Evolutionary conservation across 2,329 filamentous ascomycete genomes (phyloP).

Genomic region (Trichoderma koningii): DNA sequence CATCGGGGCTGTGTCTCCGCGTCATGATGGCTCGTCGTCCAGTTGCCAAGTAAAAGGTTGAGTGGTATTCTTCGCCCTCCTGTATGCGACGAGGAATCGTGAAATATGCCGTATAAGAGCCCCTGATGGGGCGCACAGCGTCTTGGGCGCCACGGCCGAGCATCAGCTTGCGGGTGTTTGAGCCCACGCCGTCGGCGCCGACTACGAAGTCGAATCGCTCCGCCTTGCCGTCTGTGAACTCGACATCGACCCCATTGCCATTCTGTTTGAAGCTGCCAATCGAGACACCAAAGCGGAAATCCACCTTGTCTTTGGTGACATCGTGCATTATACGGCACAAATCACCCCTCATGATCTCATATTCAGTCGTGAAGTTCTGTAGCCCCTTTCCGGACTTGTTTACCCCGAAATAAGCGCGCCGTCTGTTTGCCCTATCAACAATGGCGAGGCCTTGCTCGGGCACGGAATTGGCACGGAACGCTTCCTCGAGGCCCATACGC

Average conservation of each 20-base stretch:
- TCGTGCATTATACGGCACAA: constrained; percentile 49
- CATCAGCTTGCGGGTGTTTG: constrained; percentile 27
- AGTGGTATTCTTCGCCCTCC: constrained; percentile 28
- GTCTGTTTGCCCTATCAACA: constrained; percentile 45
- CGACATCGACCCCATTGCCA: constrained; percentile 28
- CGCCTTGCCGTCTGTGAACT: constrained; percentile 27
- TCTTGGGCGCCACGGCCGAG: constrained; percentile 22
- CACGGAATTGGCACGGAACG: constrained; percentile 44
- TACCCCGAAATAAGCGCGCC: constrained; percentile 42
- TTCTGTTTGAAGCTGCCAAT: constrained; percentile 35
- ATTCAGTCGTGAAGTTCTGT: constrained; percentile 48
- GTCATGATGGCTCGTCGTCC: constrained; percentile 42
- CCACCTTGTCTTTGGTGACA: constrained; percentile 33
- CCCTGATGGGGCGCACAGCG: background rate
- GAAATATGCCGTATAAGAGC: constrained; percentile 43
- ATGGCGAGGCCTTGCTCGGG: constrained; percentile 52
- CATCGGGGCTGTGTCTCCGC: constrained; percentile 33
- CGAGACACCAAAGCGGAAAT: constrained; percentile 38
- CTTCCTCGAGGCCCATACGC: constrained; percentile 42
- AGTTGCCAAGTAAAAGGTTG: constrained; percentile 39
- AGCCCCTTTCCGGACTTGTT: constrained; percentile 11
- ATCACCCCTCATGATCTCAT: constrained; percentile 59
- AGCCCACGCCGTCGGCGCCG: constrained; percentile 30
- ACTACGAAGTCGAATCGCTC: constrained; percentile 30
- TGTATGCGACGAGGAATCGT: constrained; percentile 37